Evolutionary conservation across 164 flowering plant species (phyloP).

Genomic region (Magnolia sinica): DNA sequence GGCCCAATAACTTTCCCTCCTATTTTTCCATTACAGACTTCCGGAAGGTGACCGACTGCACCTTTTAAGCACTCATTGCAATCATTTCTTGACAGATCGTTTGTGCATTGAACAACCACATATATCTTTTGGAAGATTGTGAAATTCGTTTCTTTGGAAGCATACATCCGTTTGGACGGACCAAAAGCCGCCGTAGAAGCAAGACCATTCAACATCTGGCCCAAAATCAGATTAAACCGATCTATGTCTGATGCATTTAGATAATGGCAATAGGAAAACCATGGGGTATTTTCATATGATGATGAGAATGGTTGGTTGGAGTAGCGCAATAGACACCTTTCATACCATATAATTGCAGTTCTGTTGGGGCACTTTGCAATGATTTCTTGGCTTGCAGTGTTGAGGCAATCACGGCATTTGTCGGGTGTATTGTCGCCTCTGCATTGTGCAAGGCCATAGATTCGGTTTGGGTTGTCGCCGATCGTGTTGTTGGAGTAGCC

Average conservation of each 20-base stretch:
- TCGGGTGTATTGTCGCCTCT: constrained; percentile 15
- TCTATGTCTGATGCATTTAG: neutral
- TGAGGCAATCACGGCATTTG: constrained; percentile 14
- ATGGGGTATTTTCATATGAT: neutral
- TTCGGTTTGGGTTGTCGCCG: constrained; percentile 16
- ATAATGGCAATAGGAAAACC: neutral
- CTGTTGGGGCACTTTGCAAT: constrained; percentile 3
- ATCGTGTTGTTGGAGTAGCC: constrained; percentile 24
- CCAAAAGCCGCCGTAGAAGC: neutral
- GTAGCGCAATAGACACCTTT: constrained; percentile 22
- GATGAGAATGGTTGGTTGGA: neutral
- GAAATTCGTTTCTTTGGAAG: neutral
- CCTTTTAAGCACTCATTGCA: neutral
- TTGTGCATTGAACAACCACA: neutral
- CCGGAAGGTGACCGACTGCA: neutral
- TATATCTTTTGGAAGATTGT: neutral
- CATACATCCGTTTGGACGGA: neutral
- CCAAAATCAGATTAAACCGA: neutral
- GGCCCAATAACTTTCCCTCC: neutral
- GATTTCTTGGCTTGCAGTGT: neutral
- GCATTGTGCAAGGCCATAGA: constrained; percentile 22
- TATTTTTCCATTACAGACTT: neutral
- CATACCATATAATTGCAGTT: constrained; percentile 19
- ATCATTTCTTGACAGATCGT: neutral
- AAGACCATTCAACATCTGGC: neutral